These are phyloP conservation scores for Rhizopus microsporus DNA, from an alignment of 371 early-diverging fungal genomes.

Conservation along the genomic window DNA sequence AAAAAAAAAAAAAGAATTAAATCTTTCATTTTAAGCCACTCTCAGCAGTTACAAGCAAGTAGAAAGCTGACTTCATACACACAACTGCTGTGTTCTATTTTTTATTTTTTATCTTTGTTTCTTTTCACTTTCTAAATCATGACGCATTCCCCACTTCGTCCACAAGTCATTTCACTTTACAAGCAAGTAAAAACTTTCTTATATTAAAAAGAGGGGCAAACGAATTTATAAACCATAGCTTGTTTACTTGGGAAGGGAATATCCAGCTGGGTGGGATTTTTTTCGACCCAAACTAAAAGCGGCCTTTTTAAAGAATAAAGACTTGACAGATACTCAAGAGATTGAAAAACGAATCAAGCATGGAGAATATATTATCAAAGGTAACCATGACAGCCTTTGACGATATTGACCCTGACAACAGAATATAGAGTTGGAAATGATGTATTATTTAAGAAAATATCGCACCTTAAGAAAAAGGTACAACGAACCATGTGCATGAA, in stretches of 20 bases:
- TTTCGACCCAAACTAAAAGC: slow-evolving; percentile 62
- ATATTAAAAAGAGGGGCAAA: not conserved
- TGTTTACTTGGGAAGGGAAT: slow-evolving; percentile 62
- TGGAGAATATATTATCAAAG: slow-evolving; percentile 68
- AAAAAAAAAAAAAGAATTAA: slow-evolving; percentile 6
- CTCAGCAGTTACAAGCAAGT: not conserved
- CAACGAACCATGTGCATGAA: slow-evolving; percentile 34
- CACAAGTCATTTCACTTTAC: slow-evolving; percentile 18
- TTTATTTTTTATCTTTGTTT: not conserved
- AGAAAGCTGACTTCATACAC: not conserved
- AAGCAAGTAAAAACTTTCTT: slow-evolving; percentile 8
- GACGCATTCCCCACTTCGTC: slow-evolving; percentile 5
- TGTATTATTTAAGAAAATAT: slow-evolving; percentile 77
- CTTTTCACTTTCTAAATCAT: not conserved
- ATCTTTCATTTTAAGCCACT: not conserved
- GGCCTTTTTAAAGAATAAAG: slow-evolving; percentile 68
- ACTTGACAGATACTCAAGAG: slow-evolving; percentile 54
- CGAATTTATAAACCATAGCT: slow-evolving; percentile 33
- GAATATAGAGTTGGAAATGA: slow-evolving; percentile 64
- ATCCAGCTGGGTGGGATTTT: slow-evolving; percentile 60
- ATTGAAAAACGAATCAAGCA: slow-evolving; percentile 63
- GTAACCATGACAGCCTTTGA: slow-evolving; percentile 18
- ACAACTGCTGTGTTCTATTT: not conserved
- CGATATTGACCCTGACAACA: not conserved
- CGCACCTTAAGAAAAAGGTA: slow-evolving; percentile 66